Evolutionary conservation across 2,329 filamentous ascomycete genomes (phyloP).

Genomic region (Penicillium sp.): DNA sequence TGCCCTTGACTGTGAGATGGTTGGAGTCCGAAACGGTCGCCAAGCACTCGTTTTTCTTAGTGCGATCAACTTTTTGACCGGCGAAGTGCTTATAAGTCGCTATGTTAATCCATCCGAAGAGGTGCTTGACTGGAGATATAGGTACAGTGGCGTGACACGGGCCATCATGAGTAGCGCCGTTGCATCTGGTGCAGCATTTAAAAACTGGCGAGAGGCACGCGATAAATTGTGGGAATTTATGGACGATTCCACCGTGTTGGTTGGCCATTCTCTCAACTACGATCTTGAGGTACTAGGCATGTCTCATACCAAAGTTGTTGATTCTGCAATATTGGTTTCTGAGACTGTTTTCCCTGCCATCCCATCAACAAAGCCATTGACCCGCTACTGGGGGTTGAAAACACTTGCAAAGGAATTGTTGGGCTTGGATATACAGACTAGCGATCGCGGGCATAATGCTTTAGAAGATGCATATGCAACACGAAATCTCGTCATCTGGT

Average conservation of each 20-base stretch:
- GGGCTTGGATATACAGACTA: background rate
- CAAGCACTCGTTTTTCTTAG: conserved; percentile 9
- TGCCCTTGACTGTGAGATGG: conserved; percentile 12
- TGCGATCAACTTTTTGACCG: conserved; percentile 5
- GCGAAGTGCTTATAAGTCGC: conserved; percentile 7
- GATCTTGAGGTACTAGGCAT: conserved; percentile 10
- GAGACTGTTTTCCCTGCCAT: conserved; percentile 6
- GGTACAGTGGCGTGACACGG: conserved; percentile 3
- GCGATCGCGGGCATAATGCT: conserved; percentile 2
- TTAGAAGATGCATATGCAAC: conserved; percentile 9
- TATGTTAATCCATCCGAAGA: conserved; percentile 1
- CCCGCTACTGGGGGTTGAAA: conserved; percentile 4
- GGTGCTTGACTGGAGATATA: conserved; percentile 6
- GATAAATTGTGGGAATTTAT: conserved; percentile 6
- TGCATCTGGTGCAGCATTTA: conserved; percentile 4
- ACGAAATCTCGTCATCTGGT: conserved; percentile 6
- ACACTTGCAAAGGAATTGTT: conserved; percentile 6
- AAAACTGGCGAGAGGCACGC: conserved; percentile 6
- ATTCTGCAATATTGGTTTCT: background rate
- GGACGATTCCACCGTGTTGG: conserved; percentile 4
- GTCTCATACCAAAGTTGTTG: conserved; percentile 5
- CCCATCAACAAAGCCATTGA: background rate
- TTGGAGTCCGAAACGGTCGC: conserved; percentile 1
- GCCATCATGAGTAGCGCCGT: conserved; percentile 3
- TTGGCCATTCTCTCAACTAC: conserved; percentile 9